Evolutionary conservation across 2,329 filamentous ascomycete genomes (phyloP).

Genomic region (Rhynchosporium graminicola): DNA sequence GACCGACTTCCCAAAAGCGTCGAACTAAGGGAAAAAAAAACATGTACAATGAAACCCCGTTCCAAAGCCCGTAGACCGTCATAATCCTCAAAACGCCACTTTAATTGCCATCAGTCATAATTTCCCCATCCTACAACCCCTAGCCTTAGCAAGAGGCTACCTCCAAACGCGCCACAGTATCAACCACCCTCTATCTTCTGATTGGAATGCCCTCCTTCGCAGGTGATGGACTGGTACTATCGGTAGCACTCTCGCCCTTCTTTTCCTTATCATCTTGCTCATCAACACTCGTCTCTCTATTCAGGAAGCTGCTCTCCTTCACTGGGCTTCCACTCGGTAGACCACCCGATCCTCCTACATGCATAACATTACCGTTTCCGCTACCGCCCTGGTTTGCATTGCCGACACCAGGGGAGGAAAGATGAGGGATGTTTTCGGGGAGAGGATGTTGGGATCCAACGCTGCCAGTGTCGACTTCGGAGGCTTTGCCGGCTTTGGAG

Average conservation of each 20-base stretch:
- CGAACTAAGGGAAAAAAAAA: slow-evolving; percentile 18
- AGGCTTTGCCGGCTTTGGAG: slow-evolving; percentile 95
- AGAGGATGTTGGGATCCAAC: slow-evolving; percentile 94
- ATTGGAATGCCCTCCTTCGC: slow-evolving; percentile 61
- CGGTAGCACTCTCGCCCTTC: slow-evolving; percentile 30
- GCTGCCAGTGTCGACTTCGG: slow-evolving; percentile 87
- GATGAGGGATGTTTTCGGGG: slow-evolving; percentile 92
- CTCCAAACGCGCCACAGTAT: slow-evolving; percentile 5
- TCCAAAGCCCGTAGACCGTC: slow-evolving; percentile 26
- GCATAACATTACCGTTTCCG: slow-evolving; percentile 47
- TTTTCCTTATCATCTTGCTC: slow-evolving; percentile 51
- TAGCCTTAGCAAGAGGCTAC: slow-evolving; percentile 3
- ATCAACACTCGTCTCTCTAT: slow-evolving; percentile 76
- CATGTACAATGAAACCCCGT: slow-evolving; percentile 33
- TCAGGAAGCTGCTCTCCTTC: slow-evolving; percentile 86
- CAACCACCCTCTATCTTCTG: slow-evolving; percentile 50
- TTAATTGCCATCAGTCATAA: slow-evolving; percentile 32
- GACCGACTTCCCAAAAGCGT: background rate
- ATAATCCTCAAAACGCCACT: slow-evolving; percentile 33
- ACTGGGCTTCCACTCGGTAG: slow-evolving; percentile 74
- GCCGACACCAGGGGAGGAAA: slow-evolving; percentile 61
- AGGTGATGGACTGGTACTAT: slow-evolving; percentile 47
- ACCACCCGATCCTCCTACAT: slow-evolving; percentile 48
- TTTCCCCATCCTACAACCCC: background rate
- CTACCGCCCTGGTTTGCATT: slow-evolving; percentile 44